Evolutionary conservation across 352 stramenopile genomes (phyloP), one percentile per base, ranked within the genome.

Genomic region (Phytopythium sindhum): DNA sequence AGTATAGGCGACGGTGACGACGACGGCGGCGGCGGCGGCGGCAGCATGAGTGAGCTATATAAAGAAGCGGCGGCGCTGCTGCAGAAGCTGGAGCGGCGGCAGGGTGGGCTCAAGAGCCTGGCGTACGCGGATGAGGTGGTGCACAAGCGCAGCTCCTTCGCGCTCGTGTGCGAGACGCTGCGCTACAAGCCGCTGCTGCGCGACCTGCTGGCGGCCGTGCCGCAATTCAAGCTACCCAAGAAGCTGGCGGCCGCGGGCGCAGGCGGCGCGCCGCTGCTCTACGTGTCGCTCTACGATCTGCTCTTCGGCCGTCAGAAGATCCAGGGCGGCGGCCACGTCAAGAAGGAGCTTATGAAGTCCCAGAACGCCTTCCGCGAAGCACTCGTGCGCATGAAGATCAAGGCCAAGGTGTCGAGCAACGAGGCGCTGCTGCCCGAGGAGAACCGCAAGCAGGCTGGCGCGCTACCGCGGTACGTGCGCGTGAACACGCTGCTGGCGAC

Each of bases 401-500:
- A 88, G 47, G 71, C 72, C 48, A 92, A 91, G 60, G 88, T 93
- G 41, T 65, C 74, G n/a, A 80, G 71, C 24, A 89, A 91, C 65
- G 86, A 95, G 60, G 84, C 81, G 29, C 73, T 97, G 26, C 63
- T 96, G 57, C 86, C 86, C 24, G 79, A 81, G 42, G 83, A 91
- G 63, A 93, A 95, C 69, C 83, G 87, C 51, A 80, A 88, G 54
- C 78, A 77, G 37, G 73, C 90, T 56, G 65, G 90, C 17, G 68
- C 77, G 35, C 68, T 96, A 24, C 86, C 89, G 44, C 84, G 89
- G 4, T 99, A 98, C 63, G 90, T 98, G 61, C 93, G 97, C 42
- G 80, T 98, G 29, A 99, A 99, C 78, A 96, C 89, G 31, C 68
- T 98, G 12, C 77, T 87, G 57, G 80, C 82, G 42, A 72, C 72